Percentiles rank a stretch among this genome's conserved stretches.
phyloP scores from a whole-genome alignment of 2,329 filamentous ascomycete species.

The Kalmusia sp. region DNA sequence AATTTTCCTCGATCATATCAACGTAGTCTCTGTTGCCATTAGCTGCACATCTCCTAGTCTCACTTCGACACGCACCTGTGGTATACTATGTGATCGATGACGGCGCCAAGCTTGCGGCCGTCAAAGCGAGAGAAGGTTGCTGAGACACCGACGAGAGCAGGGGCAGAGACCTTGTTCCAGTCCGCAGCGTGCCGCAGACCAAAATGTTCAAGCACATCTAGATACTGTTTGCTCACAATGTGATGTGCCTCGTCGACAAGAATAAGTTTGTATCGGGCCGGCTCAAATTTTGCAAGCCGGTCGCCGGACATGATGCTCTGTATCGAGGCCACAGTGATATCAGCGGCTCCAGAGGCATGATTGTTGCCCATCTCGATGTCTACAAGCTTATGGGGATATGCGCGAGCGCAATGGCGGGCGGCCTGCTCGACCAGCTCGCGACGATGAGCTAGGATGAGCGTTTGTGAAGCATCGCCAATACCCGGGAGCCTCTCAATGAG shows the following conservation, averaged over 20 bases:
- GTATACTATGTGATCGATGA: conserved; percentile 95
- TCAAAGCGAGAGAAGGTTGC: conserved; percentile 83
- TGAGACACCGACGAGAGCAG: conserved; percentile 84
- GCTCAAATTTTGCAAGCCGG: conserved; percentile 83
- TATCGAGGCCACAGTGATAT: conserved; percentile 93
- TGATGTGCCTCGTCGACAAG: conserved; percentile 97
- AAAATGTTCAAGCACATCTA: conserved; percentile 80
- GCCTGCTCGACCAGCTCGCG: conserved; percentile 95
- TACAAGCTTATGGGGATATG: conserved; percentile 81
- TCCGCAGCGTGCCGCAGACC: conserved; percentile 63
- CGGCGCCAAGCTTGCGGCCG: conserved; percentile 79
- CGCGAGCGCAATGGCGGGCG: conserved; percentile 78
- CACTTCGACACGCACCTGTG: conserved; percentile 65
- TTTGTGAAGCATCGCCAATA: conserved; percentile 69
- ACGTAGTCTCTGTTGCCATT: conserved; percentile 64
- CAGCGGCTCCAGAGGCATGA: conserved; percentile 78
- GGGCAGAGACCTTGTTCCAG: conserved; percentile 35
- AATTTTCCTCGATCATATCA: conserved; percentile 86
- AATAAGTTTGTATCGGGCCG: conserved; percentile 81
- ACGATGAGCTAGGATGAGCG: conserved; percentile 89
- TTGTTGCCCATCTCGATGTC: conserved; percentile 90
- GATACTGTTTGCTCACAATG: conserved; percentile 84
- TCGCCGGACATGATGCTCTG: conserved; percentile 80
- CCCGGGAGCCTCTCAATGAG: conserved; percentile 79
- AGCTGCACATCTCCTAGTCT: not conserved